Evolutionary conservation across 768 basidiomycete genomes (phyloP).

Genomic region (Boletus eberwhitei): DNA sequence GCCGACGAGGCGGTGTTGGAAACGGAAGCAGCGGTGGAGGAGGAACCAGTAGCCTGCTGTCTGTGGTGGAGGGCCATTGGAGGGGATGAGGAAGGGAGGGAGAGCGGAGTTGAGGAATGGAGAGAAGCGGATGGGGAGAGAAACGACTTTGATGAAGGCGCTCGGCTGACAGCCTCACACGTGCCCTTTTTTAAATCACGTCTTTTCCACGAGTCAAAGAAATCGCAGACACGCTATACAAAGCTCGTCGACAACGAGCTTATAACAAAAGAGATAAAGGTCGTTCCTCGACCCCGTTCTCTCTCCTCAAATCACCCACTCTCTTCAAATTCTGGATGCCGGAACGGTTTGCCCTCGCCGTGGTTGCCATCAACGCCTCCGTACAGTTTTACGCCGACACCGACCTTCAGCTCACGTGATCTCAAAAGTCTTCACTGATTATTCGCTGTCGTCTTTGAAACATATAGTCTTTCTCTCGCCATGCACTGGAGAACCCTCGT

Average conservation of each 20-base stretch:
- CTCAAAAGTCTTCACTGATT: too few relatives aligned
- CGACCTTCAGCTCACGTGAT: too few relatives aligned
- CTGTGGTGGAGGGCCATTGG: constrained; percentile 22
- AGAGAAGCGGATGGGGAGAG: background rate
- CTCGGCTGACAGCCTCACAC: constrained; percentile 15
- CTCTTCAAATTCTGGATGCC: too few relatives aligned
- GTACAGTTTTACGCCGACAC: background rate
- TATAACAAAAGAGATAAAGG: too few relatives aligned
- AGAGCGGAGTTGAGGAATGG: background rate
- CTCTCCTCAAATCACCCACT: too few relatives aligned
- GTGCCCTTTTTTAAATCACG: constrained; percentile 12
- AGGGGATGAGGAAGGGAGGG: background rate
- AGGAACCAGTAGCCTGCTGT: constrained; percentile 16
- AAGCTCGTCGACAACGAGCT: background rate
- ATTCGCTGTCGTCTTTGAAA: too few relatives aligned
- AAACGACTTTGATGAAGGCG: background rate
- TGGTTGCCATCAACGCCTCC: background rate
- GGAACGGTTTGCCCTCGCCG: background rate
- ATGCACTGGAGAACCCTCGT: too few relatives aligned
- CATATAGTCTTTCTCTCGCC: background rate
- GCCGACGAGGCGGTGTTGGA: background rate
- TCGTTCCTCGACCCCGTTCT: too few relatives aligned
- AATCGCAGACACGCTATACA: background rate
- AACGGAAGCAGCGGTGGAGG: constrained; percentile 2
- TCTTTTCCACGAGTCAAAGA: background rate